Evolutionary conservation across 495 filamentous ascomycete genomes (phyloP), one percentile per base, ranked within the genome.

Genomic region (Aspergillus egyptiacus): DNA sequence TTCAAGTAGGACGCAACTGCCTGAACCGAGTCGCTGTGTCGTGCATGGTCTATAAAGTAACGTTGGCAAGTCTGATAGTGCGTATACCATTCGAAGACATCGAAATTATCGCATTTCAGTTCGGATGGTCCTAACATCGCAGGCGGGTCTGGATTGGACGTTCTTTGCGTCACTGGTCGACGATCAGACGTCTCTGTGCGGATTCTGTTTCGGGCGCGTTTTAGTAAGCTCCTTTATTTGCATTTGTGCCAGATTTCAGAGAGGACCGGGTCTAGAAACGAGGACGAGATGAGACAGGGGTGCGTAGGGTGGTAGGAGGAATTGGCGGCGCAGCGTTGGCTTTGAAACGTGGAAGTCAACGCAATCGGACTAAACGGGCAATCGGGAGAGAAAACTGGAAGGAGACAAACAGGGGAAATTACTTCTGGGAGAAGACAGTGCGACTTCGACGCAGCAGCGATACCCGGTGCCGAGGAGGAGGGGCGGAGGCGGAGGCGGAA

Each of bases 21-120:
- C 68, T 96, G 91, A 15, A 94, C 86, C 31, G 82, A 77, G 30
- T 74, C 78, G 50, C 80, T 84, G 67, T 94, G 87, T 61, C 97
- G 93, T 5, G 90, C 89, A 63, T 91, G 82, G 60, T 96, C 88
- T 56, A 96, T 72, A 69, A 98, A 98, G 73, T 94, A 96, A 31
- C 81, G 80, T 51, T 91, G 86, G 67, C 93, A 98, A 55, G 81
- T 88, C 63, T 91, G 87, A 67, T 95, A 96, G 40, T 84, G 81
- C 13, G 90, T 89, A 60, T 95, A 86, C 93, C 93, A 98, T 49
- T 89, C 85, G 63, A 96, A 81, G 49, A 96, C 84, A 65, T 96
- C 91, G 64, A 75, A 72, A 43, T 67, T 70, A 57, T 73, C 62
- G 42, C 69, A 64, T 38, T 68, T 57, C 51, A 63, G 51, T 43